phyloP scores from a whole-genome alignment of 352 stramenopile genomes.

The Globisporangium cederbergense region DNA sequence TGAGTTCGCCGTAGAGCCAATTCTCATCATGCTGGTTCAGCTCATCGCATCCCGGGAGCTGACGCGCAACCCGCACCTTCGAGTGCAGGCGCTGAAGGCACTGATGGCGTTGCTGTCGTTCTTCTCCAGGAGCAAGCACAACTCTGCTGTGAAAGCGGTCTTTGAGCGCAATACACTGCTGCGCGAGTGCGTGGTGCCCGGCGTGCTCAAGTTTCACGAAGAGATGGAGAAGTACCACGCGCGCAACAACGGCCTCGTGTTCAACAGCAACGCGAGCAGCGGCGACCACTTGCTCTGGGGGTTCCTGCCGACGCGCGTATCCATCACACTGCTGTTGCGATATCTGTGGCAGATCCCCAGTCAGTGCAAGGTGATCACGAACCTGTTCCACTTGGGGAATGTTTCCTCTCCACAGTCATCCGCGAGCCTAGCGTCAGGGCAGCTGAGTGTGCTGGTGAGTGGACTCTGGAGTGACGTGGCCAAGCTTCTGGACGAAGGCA shows the following conservation, averaged over 20 bases:
- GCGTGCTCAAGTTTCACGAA: conserved; percentile 61
- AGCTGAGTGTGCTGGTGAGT: conserved; percentile 55
- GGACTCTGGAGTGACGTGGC: conserved; percentile 68
- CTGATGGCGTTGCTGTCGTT: conserved; percentile 56
- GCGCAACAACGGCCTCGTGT: conserved; percentile 62
- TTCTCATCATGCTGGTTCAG: conserved; percentile 63
- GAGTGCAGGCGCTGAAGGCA: conserved; percentile 56
- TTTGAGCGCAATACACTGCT: conserved; percentile 46
- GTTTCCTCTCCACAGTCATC: conserved; percentile 11
- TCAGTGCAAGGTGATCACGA: conserved; percentile 33
- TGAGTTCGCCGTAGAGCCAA: conserved; percentile 35
- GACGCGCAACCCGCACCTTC: conserved; percentile 71
- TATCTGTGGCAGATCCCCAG: conserved; percentile 63
- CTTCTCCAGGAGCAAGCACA: conserved; percentile 46
- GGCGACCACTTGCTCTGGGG: conserved; percentile 72
- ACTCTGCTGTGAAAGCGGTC: conserved; percentile 28
- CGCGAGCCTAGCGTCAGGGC: conserved; percentile 20
- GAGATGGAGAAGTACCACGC: conserved; percentile 75
- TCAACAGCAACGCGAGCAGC: conserved; percentile 54
- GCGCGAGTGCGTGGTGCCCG: conserved; percentile 30
- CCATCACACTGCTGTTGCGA: conserved; percentile 51
- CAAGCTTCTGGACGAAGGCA: conserved; percentile 66
- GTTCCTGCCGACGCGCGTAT: conserved; percentile 60
- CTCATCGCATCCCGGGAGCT: conserved; percentile 45
- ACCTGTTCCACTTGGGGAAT: conserved; percentile 17